These are phyloP conservation scores for Anacardium occidentale DNA, from an alignment of 345 rosid genomes.

Conservation along the genomic window DNA sequence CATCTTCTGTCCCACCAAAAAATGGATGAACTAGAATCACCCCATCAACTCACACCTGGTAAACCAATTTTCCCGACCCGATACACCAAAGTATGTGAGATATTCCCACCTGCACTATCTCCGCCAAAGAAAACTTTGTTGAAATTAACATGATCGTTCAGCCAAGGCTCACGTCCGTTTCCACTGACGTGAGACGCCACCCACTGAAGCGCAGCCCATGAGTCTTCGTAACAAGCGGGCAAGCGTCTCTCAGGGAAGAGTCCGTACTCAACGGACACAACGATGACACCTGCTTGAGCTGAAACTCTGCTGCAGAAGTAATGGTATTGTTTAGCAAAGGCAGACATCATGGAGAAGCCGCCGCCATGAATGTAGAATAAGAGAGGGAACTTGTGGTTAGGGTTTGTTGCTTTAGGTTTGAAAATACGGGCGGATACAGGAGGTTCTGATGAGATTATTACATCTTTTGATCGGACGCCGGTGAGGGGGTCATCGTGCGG, in stretches of 20 bases:
- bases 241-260: constrained; percentile 38
- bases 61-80: constrained; percentile 27
- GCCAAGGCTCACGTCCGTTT: constrained; percentile 36
- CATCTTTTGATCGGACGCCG: constrained; percentile 35
- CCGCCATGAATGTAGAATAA: constrained; percentile 47
- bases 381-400: constrained; percentile 30
- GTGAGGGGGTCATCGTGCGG: constrained; percentile 22
- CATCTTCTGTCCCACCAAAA: constrained; percentile 40
- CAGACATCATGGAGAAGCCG: constrained; percentile 35
- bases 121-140: constrained; percentile 30
- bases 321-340: constrained; percentile 33
- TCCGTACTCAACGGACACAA: neutral
- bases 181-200: constrained; percentile 31
- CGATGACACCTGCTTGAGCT: constrained; percentile 16
- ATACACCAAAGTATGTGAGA: constrained; percentile 29
- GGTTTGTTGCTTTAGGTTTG: constrained; percentile 26
- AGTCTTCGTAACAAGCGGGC: constrained; percentile 41
- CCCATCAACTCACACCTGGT: constrained; percentile 29
- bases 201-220: constrained; percentile 50
- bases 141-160: constrained; percentile 34
- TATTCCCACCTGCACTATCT: constrained; percentile 44
- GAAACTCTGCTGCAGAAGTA: constrained; percentile 26
- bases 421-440: constrained; percentile 38
- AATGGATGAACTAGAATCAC: constrained; percentile 41
- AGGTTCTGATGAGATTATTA: constrained; percentile 23